Evolutionary conservation across 2,329 filamentous ascomycete species (phyloP).

Genomic region (Thielaviopsis musarum): DNA sequence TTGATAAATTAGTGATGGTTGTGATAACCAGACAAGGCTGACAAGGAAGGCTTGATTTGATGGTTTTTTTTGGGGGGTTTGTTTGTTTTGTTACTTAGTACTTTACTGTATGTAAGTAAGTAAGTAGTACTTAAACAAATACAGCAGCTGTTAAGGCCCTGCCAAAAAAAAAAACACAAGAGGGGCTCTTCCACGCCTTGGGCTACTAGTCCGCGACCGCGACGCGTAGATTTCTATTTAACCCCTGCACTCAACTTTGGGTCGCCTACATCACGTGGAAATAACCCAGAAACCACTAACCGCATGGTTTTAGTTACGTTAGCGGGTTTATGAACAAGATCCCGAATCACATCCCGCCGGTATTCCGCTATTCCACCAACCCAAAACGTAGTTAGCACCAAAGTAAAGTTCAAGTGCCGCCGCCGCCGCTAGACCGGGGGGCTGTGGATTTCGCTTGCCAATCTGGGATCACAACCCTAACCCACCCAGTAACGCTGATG

Average conservation of each 20-base stretch:
- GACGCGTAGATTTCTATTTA: constrained; percentile 6
- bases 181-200: background rate
- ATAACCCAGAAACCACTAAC: background rate
- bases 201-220: background rate
- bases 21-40: background rate
- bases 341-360: too few species aligned
- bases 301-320: background rate
- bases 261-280: background rate
- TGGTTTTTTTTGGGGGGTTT: background rate
- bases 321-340: too few species aligned
- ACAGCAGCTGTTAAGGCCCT: background rate
- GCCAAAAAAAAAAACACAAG: background rate
- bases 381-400: too few species aligned
- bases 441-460: too few species aligned
- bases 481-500: background rate
- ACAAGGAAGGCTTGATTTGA: background rate
- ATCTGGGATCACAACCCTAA: background rate
- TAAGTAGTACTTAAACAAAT: too few species aligned
- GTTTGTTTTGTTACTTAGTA: background rate
- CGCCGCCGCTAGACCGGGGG: too few species aligned
- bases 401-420: too few species aligned
- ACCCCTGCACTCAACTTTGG: background rate
- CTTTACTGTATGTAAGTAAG: background rate
- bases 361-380: too few species aligned
- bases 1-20: background rate